Percentiles rank a stretch among this genome's conserved stretches.
These are phyloP conservation scores for Corynespora cassiicola DNA, from an alignment of 2,329 filamentous ascomycete genomes.

Conservation along the genomic window DNA sequence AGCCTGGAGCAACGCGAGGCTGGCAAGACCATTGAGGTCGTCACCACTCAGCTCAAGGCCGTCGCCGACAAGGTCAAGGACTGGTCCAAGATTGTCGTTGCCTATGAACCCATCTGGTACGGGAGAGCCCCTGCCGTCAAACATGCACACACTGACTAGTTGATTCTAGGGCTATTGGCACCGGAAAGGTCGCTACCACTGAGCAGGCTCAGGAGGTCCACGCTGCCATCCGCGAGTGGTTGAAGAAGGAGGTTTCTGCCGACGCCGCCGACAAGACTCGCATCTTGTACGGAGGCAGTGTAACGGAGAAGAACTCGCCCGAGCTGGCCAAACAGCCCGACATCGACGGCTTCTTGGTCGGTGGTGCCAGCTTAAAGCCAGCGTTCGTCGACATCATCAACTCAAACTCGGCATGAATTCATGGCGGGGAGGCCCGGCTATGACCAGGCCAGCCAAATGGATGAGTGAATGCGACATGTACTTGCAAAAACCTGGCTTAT, in stretches of 20 bases:
- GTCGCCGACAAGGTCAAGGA: conserved; percentile 80
- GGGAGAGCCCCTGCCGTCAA: too few relatives aligned
- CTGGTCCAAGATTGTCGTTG: conserved; percentile 94
- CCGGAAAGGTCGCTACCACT: conserved; percentile 64
- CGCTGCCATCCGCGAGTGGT: conserved; percentile 88
- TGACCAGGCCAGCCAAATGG: conserved; percentile 40
- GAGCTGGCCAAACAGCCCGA: conserved; percentile 91
- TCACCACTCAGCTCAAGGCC: conserved; percentile 84
- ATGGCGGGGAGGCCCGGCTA: conserved; percentile 43
- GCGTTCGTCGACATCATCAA: conserved; percentile 81
- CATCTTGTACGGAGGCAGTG: conserved; percentile 95
- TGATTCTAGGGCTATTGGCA: conserved; percentile 73
- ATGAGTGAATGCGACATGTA: too few relatives aligned
- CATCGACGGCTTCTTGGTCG: conserved; percentile 98
- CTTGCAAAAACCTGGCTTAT: neutral
- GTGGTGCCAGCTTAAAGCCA: conserved; percentile 95
- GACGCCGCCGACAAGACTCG: conserved; percentile 85
- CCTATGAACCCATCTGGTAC: conserved; percentile 99
- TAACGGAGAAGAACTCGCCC: conserved; percentile 97
- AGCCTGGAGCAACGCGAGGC: conserved; percentile 90
- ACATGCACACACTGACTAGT: too few relatives aligned
- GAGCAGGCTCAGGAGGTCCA: conserved; percentile 53
- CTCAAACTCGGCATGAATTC: conserved; percentile 53
- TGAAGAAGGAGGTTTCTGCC: conserved; percentile 75
- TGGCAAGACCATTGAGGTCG: conserved; percentile 82